Percentiles rank a stretch among this genome's conserved stretches.
Evolutionary conservation across 768 basidiomycete genomes (phyloP).

Genomic region (Mycena maculata): DNA sequence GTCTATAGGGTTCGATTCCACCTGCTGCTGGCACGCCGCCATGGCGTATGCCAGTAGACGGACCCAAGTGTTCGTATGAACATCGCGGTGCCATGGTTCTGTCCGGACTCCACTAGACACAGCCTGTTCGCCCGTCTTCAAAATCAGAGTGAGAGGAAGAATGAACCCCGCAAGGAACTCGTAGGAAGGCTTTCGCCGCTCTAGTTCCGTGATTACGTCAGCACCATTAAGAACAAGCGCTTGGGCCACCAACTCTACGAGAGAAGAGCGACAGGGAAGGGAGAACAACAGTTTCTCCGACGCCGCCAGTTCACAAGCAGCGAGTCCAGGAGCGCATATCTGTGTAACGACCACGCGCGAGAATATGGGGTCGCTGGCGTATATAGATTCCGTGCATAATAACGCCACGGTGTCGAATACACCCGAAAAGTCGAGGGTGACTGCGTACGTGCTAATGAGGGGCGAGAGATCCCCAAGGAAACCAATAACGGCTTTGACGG

Average conservation of each 20-base stretch:
- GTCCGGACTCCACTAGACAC: slow-evolving; percentile 52
- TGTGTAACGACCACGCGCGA: slow-evolving; percentile 57
- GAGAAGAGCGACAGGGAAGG: slow-evolving; percentile 52
- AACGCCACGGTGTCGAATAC: slow-evolving; percentile 63
- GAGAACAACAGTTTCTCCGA: slow-evolving; percentile 54
- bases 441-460: slow-evolving; percentile 62
- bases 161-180: slow-evolving; percentile 74
- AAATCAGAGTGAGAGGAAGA: slow-evolving; percentile 66
- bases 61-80: slow-evolving; percentile 65
- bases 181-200: slow-evolving; percentile 64
- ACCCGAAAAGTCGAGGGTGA: slow-evolving; percentile 66
- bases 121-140: slow-evolving; percentile 64
- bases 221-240: slow-evolving; percentile 61
- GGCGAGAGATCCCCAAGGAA: slow-evolving; percentile 69
- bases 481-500: slow-evolving; percentile 59
- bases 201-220: slow-evolving; percentile 67
- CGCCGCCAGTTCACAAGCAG: slow-evolving; percentile 59
- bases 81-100: slow-evolving; percentile 60
- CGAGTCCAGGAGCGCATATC: slow-evolving; percentile 59
- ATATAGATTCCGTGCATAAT: slow-evolving; percentile 57
- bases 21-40: slow-evolving; percentile 57
- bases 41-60: slow-evolving; percentile 72
- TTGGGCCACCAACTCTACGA: slow-evolving; percentile 56
- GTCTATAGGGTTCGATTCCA: slow-evolving; percentile 44
- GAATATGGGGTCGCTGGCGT: slow-evolving; percentile 66